These are phyloP conservation scores for Lunasporangiospora selenospora DNA, from an alignment of 192 early-diverging fungal genomes.

Conservation along the genomic window DNA sequence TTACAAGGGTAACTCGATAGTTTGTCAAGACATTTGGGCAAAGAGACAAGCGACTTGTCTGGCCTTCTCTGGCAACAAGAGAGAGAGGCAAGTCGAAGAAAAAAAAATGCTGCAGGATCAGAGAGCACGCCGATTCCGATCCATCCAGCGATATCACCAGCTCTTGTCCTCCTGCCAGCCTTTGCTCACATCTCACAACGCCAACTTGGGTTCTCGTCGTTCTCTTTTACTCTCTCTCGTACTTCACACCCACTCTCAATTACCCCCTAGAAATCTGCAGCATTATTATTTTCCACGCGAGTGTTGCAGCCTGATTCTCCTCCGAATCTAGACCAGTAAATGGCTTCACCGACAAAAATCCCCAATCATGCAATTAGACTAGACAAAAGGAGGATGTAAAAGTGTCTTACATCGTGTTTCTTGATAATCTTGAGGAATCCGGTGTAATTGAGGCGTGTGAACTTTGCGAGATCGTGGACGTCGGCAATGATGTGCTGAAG, in stretches of 20 bases:
- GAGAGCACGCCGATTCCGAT: no score
- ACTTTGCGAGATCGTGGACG: slow-evolving; percentile 86
- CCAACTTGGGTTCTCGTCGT: no score
- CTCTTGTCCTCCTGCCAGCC: no score
- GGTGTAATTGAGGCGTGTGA: slow-evolving; percentile 83
- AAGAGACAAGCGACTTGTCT: no score
- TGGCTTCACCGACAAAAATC: background rate
- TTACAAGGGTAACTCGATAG: background rate
- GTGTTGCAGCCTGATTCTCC: background rate
- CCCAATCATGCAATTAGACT: no score
- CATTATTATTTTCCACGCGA: background rate
- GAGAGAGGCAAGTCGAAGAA: no score
- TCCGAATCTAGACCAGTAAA: background rate
- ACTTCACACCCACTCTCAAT: background rate
- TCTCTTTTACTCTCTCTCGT: slow-evolving; percentile 5
- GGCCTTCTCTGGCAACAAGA: no score
- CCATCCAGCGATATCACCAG: no score
- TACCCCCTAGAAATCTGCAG: background rate
- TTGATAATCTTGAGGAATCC: slow-evolving; percentile 96
- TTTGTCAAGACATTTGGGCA: no score
- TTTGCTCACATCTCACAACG: no score
- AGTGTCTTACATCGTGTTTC: slow-evolving; percentile 87
- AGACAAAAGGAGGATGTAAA: no score
- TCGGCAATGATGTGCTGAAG: slow-evolving; percentile 80
- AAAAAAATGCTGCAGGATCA: no score